These are phyloP conservation scores for Skeletonema menzelii DNA, from an alignment of 108 stramenopile genomes.

Conservation along the genomic window DNA sequence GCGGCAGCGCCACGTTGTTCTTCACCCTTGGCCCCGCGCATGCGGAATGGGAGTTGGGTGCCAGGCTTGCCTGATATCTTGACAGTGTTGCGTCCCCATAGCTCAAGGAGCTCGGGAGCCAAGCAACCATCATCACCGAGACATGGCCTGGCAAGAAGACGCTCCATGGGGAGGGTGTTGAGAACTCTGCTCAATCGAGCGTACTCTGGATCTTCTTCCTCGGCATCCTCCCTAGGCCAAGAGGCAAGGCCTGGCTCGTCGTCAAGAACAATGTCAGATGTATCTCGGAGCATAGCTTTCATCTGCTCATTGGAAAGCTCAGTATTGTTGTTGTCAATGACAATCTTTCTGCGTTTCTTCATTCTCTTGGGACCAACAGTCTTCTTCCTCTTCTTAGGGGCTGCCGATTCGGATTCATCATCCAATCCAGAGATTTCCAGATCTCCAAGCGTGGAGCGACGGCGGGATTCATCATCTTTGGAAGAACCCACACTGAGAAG, in stretches of 20 bases:
- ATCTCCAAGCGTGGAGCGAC: constrained; percentile 47
- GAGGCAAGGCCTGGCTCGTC: constrained; percentile 60
- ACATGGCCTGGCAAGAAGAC: constrained; percentile 70
- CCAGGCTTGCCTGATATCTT: constrained; percentile 58
- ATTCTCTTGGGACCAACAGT: constrained; percentile 45
- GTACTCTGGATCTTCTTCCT: constrained; percentile 26
- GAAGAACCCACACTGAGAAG: constrained; percentile 42
- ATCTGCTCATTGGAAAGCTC: constrained; percentile 79
- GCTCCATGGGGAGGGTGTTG: constrained; percentile 44
- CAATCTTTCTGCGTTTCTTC: constrained; percentile 81
- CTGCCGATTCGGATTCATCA: constrained; percentile 23
- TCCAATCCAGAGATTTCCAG: constrained; percentile 39
- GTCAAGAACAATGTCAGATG: constrained; percentile 64
- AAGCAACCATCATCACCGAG: constrained; percentile 71
- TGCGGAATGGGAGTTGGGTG: constrained; percentile 53
- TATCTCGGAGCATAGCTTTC: constrained; percentile 72
- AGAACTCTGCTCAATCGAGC: constrained; percentile 17
- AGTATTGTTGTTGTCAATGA: constrained; percentile 83
- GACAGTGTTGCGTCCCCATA: constrained; percentile 69
- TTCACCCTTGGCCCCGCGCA: constrained; percentile 49
- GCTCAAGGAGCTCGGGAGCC: constrained; percentile 61
- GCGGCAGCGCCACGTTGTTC: constrained; percentile 44
- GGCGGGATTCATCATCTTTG: constrained; percentile 53
- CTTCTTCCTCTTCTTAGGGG: constrained; percentile 38
- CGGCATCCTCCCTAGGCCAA: constrained; percentile 43